A percentile compares a stretch with the other conserved stretches of the same genome.
These are phyloP conservation scores for Talaromyces sp. DNA, from an alignment of 2,329 filamentous ascomycete genomes.

Conservation along the genomic window DNA sequence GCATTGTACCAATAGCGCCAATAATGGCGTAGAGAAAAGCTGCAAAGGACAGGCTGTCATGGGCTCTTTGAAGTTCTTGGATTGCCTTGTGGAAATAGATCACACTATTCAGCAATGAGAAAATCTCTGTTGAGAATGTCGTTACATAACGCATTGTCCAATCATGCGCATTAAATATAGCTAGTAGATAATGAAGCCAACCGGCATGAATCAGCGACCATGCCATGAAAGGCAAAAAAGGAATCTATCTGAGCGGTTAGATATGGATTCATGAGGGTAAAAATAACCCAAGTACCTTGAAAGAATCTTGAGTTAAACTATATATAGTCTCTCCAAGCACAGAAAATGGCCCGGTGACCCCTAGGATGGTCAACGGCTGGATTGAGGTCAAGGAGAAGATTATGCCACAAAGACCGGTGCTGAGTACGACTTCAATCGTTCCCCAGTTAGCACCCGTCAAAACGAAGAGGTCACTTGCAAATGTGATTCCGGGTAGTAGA, in stretches of 20 bases:
- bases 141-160: slow-evolving; percentile 69
- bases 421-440: slow-evolving; percentile 64
- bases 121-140: slow-evolving; percentile 62
- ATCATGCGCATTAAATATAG: slow-evolving; percentile 64
- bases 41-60: slow-evolving; percentile 53
- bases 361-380: slow-evolving; percentile 62
- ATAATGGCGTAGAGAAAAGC: slow-evolving; percentile 63
- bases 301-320: slow-evolving; percentile 51
- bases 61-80: slow-evolving; percentile 59
- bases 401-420: slow-evolving; percentile 60
- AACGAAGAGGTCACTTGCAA: slow-evolving; percentile 61
- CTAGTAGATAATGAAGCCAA: slow-evolving; percentile 62
- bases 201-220: slow-evolving; percentile 62
- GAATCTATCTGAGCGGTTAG: slow-evolving; percentile 36
- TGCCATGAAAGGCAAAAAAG: slow-evolving; percentile 64
- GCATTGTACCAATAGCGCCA: slow-evolving; percentile 59
- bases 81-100: slow-evolving; percentile 67
- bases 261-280: neutral
- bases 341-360: slow-evolving; percentile 64
- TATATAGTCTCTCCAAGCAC: slow-evolving; percentile 64
- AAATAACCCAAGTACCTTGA: slow-evolving; percentile 41
- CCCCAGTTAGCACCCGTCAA: slow-evolving; percentile 61
- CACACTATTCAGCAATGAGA: slow-evolving; percentile 62
- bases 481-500: slow-evolving; percentile 62
- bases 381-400: slow-evolving; percentile 60